phyloP scores from a whole-genome alignment of 2,329 filamentous ascomycete species.

The Cladophialophora exuberans region DNA sequence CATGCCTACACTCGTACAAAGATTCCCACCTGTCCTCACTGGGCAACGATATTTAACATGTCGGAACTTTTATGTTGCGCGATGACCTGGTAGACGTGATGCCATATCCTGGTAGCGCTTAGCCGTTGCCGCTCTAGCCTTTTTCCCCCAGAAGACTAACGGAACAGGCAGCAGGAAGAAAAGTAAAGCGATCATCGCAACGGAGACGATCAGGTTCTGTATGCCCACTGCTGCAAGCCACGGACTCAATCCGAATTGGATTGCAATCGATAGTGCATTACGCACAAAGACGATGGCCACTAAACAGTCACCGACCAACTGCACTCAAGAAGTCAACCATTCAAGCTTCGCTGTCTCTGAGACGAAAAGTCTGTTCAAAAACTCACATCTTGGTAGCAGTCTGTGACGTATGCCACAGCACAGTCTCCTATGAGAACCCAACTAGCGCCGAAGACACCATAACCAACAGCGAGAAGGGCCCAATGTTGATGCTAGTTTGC shows the following conservation, averaged over 20 bases:
- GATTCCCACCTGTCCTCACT: no score
- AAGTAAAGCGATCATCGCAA: conserved; percentile 40
- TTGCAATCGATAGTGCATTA: conserved; percentile 48
- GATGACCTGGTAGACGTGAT: no score
- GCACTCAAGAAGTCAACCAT: no score
- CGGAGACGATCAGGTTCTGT: conserved; percentile 46
- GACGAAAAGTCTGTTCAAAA: background rate
- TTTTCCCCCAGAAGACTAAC: conserved; percentile 42
- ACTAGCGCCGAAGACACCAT: conserved; percentile 43
- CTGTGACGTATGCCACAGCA: conserved; percentile 36
- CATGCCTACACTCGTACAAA: no score
- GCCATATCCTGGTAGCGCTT: conserved; percentile 40
- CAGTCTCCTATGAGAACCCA: conserved; percentile 32
- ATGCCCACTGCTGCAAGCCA: conserved; percentile 46
- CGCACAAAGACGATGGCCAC: conserved; percentile 50
- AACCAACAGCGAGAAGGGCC: conserved; percentile 34
- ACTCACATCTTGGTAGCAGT: conserved; percentile 39
- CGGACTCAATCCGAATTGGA: conserved; percentile 50
- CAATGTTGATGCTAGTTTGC: conserved; percentile 41
- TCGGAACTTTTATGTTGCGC: no score
- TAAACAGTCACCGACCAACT: conserved; percentile 53
- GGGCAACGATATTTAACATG: no score
- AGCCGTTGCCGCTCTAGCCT: conserved; percentile 37
- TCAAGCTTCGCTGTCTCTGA: no score
- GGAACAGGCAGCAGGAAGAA: conserved; percentile 36